Evolutionary conservation across 2,329 filamentous ascomycete genomes (phyloP).

Genomic region (Ophiocordyceps camponoti-saundersi): DNA sequence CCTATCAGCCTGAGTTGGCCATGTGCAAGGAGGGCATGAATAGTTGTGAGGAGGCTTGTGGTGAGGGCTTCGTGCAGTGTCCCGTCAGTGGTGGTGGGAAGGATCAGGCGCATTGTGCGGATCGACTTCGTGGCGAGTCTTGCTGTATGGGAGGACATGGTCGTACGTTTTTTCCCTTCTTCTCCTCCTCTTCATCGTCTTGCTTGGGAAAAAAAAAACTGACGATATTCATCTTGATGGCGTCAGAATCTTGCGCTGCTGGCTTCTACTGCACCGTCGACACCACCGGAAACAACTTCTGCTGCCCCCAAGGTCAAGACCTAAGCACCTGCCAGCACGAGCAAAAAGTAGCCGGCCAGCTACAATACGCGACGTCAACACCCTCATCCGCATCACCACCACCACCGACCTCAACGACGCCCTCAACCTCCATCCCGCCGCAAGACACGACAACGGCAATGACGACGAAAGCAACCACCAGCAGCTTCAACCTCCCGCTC

Average conservation of each 20-base stretch:
- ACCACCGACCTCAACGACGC: background rate
- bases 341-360: slow-evolving; percentile 29
- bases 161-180: slow-evolving; percentile 24
- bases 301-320: slow-evolving; percentile 40
- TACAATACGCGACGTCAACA: slow-evolving; percentile 18
- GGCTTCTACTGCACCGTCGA: slow-evolving; percentile 48
- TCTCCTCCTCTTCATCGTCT: background rate
- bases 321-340: slow-evolving; percentile 36
- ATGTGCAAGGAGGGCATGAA: slow-evolving; percentile 24
- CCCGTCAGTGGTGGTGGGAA: slow-evolving; percentile 20
- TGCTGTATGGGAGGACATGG: slow-evolving; percentile 42
- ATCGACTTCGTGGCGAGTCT: slow-evolving; percentile 29
- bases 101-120: slow-evolving; percentile 38
- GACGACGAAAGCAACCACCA: background rate
- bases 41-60: slow-evolving; percentile 39
- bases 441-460: background rate
- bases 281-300: slow-evolving; percentile 32
- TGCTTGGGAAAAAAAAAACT: too few relatives aligned
- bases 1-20: slow-evolving; percentile 29
- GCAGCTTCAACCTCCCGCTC: background rate
- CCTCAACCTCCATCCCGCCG: too few relatives aligned
- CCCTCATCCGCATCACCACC: slow-evolving; percentile 7
- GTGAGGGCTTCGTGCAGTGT: slow-evolving; percentile 30
- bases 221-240: background rate
- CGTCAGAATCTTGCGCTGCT: slow-evolving; percentile 39